These are phyloP conservation scores for Silene uniflora DNA, from an alignment of 148 eudicot genomes.

Conservation along the genomic window DNA sequence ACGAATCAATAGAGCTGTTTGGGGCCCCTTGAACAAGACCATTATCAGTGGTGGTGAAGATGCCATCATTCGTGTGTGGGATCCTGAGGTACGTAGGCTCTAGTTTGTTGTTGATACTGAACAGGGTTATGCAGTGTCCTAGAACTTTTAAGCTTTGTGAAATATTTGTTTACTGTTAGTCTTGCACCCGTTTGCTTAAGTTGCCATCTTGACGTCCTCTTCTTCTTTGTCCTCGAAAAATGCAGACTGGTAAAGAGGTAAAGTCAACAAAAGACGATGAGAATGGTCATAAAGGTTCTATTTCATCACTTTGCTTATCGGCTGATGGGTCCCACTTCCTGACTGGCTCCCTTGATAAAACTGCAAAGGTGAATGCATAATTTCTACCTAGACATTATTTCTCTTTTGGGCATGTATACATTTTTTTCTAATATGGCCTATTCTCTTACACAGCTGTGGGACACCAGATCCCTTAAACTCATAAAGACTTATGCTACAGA, in stretches of 20 bases:
- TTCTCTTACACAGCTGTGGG: conserved; percentile 70
- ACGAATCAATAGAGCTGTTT: conserved; percentile 91
- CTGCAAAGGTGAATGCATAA: conserved; percentile 63
- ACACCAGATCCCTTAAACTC: conserved; percentile 63
- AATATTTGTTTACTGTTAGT: not conserved
- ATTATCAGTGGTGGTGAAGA: conserved; percentile 95
- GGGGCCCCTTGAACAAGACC: conserved; percentile 90
- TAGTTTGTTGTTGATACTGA: not conserved
- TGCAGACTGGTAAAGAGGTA: conserved; percentile 77
- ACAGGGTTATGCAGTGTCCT: not conserved
- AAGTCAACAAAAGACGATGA: conserved; percentile 59
- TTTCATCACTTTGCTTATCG: conserved; percentile 74
- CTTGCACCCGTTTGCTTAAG: not conserved
- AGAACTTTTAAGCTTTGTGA: not conserved
- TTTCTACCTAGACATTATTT: not conserved
- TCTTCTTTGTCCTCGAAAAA: conserved; percentile 13
- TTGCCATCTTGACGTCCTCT: not conserved
- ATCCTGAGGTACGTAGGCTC: conserved; percentile 56
- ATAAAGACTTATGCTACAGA: conserved; percentile 80
- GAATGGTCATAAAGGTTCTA: conserved; percentile 62
- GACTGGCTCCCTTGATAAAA: conserved; percentile 86
- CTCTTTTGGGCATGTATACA: not conserved
- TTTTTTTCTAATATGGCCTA: conserved; percentile 4
- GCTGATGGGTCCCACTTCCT: conserved; percentile 82
- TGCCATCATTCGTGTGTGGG: conserved; percentile 84